Evolutionary conservation across 1,284 basidiomycete genomes (phyloP).

Genomic region (Xerocomus minutiporus): DNA sequence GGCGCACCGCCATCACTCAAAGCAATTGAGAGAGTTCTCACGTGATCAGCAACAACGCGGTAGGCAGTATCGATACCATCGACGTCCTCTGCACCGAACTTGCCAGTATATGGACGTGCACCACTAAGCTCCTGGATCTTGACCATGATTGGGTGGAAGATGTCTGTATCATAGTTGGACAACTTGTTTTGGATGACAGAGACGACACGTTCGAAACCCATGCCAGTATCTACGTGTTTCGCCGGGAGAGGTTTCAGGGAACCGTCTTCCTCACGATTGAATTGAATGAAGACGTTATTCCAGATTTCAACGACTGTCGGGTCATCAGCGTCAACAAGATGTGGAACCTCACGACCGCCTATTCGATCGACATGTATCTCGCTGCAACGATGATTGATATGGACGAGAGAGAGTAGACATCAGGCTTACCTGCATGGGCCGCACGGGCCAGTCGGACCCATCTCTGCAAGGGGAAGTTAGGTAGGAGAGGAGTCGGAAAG

Average conservation of each 20-base stretch:
- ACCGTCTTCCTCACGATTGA: conserved; percentile 91
- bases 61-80: conserved; percentile 98
- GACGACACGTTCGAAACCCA: conserved; percentile 98
- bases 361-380: conserved; percentile 98
- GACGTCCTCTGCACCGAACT: conserved; percentile 87
- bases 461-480: conserved; percentile 55
- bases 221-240: conserved; percentile 97
- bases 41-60: conserved; percentile 95
- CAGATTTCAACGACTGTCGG: conserved; percentile 97
- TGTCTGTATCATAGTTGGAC: conserved; percentile 98
- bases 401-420: neutral
- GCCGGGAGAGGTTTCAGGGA: conserved; percentile 79
- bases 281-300: conserved; percentile 99
- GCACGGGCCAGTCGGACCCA: conserved; percentile 97
- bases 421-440: conserved; percentile 81
- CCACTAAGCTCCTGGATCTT: conserved; percentile 89
- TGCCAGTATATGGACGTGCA: conserved; percentile 83
- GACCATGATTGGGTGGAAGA: conserved; percentile 87
- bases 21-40: conserved; percentile 92
- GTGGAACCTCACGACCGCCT: conserved; percentile 87
- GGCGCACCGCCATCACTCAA: conserved; percentile 95
- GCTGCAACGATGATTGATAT: conserved; percentile 36
- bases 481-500: conserved; percentile 39
- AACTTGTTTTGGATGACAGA: conserved; percentile 87
- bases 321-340: conserved; percentile 93